Evolutionary conservation across 495 filamentous ascomycete species (phyloP).

Genomic region (Neohortaea acidophila): DNA sequence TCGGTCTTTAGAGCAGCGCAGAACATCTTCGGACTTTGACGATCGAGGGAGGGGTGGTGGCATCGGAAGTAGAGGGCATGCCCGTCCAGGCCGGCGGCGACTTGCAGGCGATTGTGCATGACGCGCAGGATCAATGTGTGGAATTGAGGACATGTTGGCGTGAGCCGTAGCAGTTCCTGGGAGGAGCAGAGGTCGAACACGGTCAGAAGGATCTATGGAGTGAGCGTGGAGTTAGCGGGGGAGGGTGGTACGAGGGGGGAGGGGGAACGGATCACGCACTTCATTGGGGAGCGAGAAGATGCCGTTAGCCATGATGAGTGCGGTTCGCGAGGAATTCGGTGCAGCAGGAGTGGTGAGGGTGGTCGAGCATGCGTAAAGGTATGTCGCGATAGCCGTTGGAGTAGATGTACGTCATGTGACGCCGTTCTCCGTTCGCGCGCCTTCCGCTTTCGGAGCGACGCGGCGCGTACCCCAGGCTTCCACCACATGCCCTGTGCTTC

Average conservation of each 20-base stretch:
- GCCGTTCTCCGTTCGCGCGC: neutral
- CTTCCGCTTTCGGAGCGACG: neutral
- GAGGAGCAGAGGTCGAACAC: conserved; percentile 49
- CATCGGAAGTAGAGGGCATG: conserved; percentile 60
- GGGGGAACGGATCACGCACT: too few species aligned
- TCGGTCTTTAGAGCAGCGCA: conserved; percentile 52
- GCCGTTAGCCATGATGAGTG: conserved; percentile 2
- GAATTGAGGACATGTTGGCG: conserved; percentile 49
- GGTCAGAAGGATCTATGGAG: conserved; percentile 49
- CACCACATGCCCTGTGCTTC: neutral
- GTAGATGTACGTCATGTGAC: conserved; percentile 4
- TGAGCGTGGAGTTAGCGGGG: neutral
- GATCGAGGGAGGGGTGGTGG: conserved; percentile 55
- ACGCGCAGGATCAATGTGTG: conserved; percentile 52
- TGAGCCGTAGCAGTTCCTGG: conserved; percentile 42
- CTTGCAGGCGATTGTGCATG: conserved; percentile 46
- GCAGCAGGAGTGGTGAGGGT: too few species aligned
- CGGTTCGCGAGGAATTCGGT: too few species aligned
- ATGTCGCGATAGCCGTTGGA: too few species aligned
- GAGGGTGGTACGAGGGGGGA: too few species aligned
- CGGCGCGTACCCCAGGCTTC: neutral
- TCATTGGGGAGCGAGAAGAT: conserved; percentile 39
- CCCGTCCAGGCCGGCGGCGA: conserved; percentile 39
- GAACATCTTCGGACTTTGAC: conserved; percentile 51
- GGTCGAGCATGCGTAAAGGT: too few species aligned